A percentile compares a stretch with the other conserved stretches of the same genome.
Conservation (phyloP, 2,329 filamentous ascomycete species). For the Colletotrichum chrysophilum region DNA sequence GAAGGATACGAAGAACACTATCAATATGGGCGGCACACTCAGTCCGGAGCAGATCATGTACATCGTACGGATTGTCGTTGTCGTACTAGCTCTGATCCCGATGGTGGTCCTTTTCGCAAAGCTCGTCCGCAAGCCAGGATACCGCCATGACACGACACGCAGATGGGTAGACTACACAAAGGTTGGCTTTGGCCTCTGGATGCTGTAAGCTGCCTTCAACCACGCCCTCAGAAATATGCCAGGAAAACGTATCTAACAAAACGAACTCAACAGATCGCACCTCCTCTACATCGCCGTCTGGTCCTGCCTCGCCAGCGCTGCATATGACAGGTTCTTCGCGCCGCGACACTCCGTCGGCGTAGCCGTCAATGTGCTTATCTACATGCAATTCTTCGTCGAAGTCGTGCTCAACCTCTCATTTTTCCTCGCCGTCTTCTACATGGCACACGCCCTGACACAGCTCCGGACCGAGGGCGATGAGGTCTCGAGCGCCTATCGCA, state of each 20-base stretch:
- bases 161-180: neutral
- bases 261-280: neutral
- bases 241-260: neutral
- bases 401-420: neutral
- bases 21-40: neutral
- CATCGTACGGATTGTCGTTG: neutral
- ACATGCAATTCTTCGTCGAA: neutral
- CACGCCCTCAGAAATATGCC: neutral
- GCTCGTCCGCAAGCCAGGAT: neutral
- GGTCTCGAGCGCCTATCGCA: neutral
- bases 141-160: neutral
- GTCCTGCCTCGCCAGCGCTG: neutral
- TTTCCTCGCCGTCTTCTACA: neutral
- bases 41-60: neutral
- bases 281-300: neutral
- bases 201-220: neutral
- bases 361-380: neutral
- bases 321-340: neutral
- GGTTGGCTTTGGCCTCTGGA: neutral
- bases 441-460: neutral
- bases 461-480: neutral
- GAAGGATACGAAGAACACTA: rapidly evolving
- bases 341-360: neutral
- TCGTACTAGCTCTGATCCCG: neutral
- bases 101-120: neutral